These are phyloP conservation scores for Globisporangium cystogenes DNA, from an alignment of 352 stramenopile species.

Conservation along the genomic window DNA sequence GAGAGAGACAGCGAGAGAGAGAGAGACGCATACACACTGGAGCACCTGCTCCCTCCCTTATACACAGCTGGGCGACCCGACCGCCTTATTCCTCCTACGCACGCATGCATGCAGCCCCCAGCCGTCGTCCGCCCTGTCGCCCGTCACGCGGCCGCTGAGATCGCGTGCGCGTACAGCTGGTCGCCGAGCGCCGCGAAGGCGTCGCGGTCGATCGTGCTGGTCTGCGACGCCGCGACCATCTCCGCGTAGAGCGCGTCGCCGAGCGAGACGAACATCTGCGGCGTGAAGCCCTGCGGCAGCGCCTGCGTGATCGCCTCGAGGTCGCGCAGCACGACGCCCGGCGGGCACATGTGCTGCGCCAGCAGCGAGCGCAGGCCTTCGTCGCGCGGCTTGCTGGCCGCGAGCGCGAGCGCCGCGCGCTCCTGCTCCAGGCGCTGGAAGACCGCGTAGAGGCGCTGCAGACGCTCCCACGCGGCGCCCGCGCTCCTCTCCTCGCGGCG, in stretches of 20 bases:
- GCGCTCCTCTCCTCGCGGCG: conserved; percentile 43
- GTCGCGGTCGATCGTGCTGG: conserved; percentile 39
- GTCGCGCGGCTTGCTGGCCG: conserved; percentile 18
- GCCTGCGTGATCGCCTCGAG: conserved; percentile 38
- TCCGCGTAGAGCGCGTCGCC: conserved; percentile 68
- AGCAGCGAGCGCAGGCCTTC: conserved; percentile 45
- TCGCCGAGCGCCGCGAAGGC: conserved; percentile 49
- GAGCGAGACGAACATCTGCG: conserved; percentile 60
- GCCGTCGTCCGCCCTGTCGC: background rate
- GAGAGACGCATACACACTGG: no score
- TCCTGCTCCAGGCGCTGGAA: conserved; percentile 39
- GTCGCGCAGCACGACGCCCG: conserved; percentile 42
- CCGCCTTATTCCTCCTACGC: background rate
- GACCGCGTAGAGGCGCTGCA: conserved; percentile 54
- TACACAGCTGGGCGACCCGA: background rate
- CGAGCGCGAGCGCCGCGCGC: conserved; percentile 18
- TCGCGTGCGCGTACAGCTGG: conserved; percentile 42
- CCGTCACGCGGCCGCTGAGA: conserved; percentile 37
- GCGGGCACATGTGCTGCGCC: conserved; percentile 25
- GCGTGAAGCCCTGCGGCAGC: conserved; percentile 64
- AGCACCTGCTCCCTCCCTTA: background rate
- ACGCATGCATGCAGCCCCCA: no score
- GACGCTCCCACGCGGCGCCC: conserved; percentile 43
- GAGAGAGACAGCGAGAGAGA: background rate
- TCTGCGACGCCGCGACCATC: conserved; percentile 42